phyloP scores from a whole-genome alignment of 2,329 filamentous ascomycete genomes.

The Sporothrix dimorphospora region DNA sequence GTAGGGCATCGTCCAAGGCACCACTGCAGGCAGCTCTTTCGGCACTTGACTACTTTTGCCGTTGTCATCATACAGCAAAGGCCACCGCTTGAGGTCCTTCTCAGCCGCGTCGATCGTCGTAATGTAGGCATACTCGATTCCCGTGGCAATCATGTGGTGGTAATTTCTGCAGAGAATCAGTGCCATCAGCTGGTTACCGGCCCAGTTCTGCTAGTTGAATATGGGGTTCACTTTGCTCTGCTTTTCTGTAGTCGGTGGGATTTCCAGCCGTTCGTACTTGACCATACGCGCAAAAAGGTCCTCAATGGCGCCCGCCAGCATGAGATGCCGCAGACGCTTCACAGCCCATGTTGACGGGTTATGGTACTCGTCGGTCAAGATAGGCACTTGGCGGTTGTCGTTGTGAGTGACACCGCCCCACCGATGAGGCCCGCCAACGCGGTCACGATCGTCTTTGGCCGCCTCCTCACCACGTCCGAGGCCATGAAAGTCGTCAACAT shows the following conservation, averaged over 20 bases:
- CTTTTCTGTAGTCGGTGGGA: no score
- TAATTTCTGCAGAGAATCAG: not conserved
- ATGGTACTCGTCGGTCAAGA: not conserved
- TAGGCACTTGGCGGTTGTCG: not conserved
- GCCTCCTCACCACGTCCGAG: not conserved
- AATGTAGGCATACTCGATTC: not conserved
- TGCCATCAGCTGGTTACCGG: not conserved
- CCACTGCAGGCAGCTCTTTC: not conserved
- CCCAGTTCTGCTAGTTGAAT: not conserved
- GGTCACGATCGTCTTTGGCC: not conserved
- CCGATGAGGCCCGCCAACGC: not conserved
- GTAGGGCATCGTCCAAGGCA: slow-evolving; percentile 17
- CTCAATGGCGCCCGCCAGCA: not conserved
- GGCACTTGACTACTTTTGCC: not conserved
- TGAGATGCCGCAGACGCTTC: not conserved
- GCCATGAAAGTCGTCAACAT: not conserved
- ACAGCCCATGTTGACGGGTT: not conserved
- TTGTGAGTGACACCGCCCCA: not conserved
- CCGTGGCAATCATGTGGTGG: not conserved
- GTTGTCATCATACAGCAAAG: not conserved
- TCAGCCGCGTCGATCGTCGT: slow-evolving; percentile 14
- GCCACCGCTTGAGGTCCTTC: slow-evolving; percentile 17
- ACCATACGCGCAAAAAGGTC: not conserved
- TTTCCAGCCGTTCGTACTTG: no score
- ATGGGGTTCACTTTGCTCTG: no score